Evolutionary conservation across 306 rosid genomes (phyloP), one percentile per base, ranked within the genome.

Genomic region (Vigna nakashimae): DNA sequence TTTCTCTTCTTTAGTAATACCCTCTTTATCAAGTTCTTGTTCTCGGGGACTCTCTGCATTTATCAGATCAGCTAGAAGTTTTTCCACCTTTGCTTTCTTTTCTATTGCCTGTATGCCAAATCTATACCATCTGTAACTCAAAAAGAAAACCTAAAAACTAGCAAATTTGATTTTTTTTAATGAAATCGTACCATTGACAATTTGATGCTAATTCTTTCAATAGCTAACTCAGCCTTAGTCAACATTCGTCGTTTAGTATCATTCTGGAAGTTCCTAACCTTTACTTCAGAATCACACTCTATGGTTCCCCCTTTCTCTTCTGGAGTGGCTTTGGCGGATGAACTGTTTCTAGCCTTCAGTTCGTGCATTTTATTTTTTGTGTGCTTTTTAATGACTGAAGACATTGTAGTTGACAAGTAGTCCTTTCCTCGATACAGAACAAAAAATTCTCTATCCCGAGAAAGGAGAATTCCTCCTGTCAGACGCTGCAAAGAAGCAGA

Each of bases 391-490:
- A 94, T 89, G 72, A 97, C 97, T 77, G 95, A 86, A 64, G 97
- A 94, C 81, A 89, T 95, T 46, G 89, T 90, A 70, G 82, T 57
- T 24, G 95, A 97, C 82, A 94, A 84, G 82, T 92, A 94, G 76
- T 92, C 98, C 76, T 94, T 94, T 83, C 97, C 98, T 82, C 98
- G 87, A 76, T 94, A 94, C 2, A 94, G 84, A 81, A 79, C 89
- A 79, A 94, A 82, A 82, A 92, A 87, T 65, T 94, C 95, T 69
- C 73, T 88, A 83, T 92, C 91, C 66, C 97, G 94, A 71, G 97
- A 80, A 84, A 94, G 89, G 73, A 94, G 90, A 82, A 84, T 83
- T 80, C 97, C 98, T 72, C 97, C 98, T 71, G 98, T 94, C 84
- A 94, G 84, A 69, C 79, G 38, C 98, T 94, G 95, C 85, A 70